Conservation (phyloP, 805 yeast species). For the Clavispora fructus region DNA sequence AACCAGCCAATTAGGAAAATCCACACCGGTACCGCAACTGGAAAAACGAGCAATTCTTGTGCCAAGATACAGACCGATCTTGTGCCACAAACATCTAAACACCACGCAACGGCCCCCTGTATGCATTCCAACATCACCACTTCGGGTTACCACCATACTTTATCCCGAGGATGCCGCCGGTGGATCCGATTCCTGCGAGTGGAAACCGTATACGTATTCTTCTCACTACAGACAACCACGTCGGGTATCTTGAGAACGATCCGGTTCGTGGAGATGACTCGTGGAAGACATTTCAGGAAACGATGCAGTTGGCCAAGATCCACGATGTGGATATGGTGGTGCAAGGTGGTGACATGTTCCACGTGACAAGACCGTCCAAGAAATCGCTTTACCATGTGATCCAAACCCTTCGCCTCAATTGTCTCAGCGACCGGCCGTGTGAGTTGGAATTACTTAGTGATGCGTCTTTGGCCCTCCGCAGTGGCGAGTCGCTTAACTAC, state of each 20-base stretch:
- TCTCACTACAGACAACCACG: slow-evolving; percentile 93
- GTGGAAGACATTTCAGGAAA: slow-evolving; percentile 82
- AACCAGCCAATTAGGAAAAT: too few relatives aligned
- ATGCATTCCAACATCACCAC: slow-evolving; percentile 2
- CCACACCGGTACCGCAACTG: too few relatives aligned
- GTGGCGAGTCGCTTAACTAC: slow-evolving; percentile 71
- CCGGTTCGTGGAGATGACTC: slow-evolving; percentile 88
- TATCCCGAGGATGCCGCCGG: slow-evolving; percentile 29
- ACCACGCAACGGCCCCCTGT: not conserved
- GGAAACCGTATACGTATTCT: slow-evolving; percentile 71
- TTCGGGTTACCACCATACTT: not conserved
- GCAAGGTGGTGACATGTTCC: slow-evolving; percentile 93
- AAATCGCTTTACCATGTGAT: slow-evolving; percentile 82
- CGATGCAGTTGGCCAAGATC: slow-evolving; percentile 62
- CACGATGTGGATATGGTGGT: slow-evolving; percentile 80
- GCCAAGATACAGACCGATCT: not conserved
- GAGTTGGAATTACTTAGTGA: slow-evolving; percentile 80
- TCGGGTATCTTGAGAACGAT: slow-evolving; percentile 86
- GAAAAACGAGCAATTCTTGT: not conserved
- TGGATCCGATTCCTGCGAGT: slow-evolving; percentile 40
- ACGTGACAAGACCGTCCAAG: slow-evolving; percentile 82
- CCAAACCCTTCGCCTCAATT: slow-evolving; percentile 59
- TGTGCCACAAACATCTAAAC: not conserved
- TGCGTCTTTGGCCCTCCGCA: slow-evolving; percentile 56
- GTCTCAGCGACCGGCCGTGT: slow-evolving; percentile 85